A percentile compares a stretch with the other conserved stretches of the same genome.
phyloP scores from a whole-genome alignment of 257 asterid species.

The Cordia subcordata region DNA sequence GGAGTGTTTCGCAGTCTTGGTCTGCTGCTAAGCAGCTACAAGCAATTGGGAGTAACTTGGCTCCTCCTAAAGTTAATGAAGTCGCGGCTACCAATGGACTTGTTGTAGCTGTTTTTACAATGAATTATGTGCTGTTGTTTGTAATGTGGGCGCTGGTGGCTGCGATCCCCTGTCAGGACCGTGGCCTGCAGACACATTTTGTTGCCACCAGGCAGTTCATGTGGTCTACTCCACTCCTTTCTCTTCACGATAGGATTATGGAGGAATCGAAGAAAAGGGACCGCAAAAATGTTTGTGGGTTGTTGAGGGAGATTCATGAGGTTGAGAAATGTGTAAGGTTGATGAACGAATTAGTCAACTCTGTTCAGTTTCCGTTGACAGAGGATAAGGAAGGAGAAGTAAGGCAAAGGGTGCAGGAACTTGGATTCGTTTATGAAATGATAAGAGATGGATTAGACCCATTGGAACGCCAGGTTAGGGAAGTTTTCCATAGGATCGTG shows the following conservation, averaged over 20 bases:
- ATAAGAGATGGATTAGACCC: conserved; percentile 74
- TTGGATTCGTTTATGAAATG: conserved; percentile 42
- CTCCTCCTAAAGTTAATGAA: conserved; percentile 57
- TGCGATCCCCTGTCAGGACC: conserved; percentile 95
- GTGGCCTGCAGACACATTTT: conserved; percentile 81
- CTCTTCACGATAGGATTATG: conserved; percentile 76
- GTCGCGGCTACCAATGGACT: conserved; percentile 57
- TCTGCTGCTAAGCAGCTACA: conserved; percentile 88
- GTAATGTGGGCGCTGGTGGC: conserved; percentile 96
- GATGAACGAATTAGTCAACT: conserved; percentile 60
- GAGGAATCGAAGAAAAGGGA: conserved; percentile 81
- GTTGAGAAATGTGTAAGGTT: conserved; percentile 53
- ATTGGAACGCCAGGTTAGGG: conserved; percentile 68
- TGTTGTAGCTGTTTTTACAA: conserved; percentile 60
- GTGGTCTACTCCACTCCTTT: conserved; percentile 58
- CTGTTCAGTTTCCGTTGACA: conserved; percentile 49
- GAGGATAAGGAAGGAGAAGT: conserved; percentile 69
- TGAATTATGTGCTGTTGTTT: conserved; percentile 72
- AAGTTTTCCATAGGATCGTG: conserved; percentile 74
- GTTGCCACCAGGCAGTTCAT: conserved; percentile 40
- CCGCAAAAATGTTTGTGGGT: conserved; percentile 61
- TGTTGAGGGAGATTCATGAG: conserved; percentile 80
- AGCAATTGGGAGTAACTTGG: conserved; percentile 69
- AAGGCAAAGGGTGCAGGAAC: conserved; percentile 56
- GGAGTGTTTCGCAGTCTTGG: conserved; percentile 98